These are phyloP conservation scores for Canavalia gladiata DNA, from an alignment of 306 rosid genomes.

Conservation along the genomic window DNA sequence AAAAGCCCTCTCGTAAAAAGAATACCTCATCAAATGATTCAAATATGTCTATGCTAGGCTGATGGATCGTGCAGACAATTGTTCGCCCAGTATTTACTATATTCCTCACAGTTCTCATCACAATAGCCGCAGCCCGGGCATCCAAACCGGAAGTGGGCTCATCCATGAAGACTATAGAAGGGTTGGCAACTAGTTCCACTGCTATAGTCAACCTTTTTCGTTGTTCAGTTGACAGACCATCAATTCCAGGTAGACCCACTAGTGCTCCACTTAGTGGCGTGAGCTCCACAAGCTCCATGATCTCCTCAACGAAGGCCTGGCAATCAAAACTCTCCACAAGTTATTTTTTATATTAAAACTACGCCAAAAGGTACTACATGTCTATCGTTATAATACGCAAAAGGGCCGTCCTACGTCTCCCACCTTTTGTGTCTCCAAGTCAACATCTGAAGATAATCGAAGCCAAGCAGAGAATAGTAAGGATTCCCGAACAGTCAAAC, in stretches of 20 bases:
- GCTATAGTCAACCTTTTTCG: conserved; percentile 94
- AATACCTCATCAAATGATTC: conserved; percentile 98
- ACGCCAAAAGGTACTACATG: conserved; percentile 17
- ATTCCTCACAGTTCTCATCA: conserved; percentile 98
- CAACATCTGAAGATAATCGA: conserved; percentile 86
- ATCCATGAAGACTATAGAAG: conserved; percentile 97
- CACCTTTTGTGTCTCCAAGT: conserved; percentile 81
- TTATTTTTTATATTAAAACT: conserved; percentile 7
- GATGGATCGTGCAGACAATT: conserved; percentile 98
- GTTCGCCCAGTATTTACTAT: conserved; percentile 97
- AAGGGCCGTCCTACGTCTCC: conserved; percentile 25
- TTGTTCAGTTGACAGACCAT: conserved; percentile 97
- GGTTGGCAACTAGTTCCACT: conserved; percentile 94
- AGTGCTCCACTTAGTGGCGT: conserved; percentile 81
- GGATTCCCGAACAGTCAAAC: conserved; percentile 92
- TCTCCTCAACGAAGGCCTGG: conserved; percentile 97
- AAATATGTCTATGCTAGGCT: conserved; percentile 97
- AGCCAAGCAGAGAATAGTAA: conserved; percentile 96
- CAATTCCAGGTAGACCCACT: conserved; percentile 92
- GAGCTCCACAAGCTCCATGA: conserved; percentile 98
- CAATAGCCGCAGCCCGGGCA: conserved; percentile 98
- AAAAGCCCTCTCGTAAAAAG: conserved; percentile 24
- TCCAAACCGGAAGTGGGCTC: conserved; percentile 99
- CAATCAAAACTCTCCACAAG: conserved; percentile 42
- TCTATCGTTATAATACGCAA: conserved; percentile 34